phyloP scores from a whole-genome alignment of 2,329 filamentous ascomycete genomes.

The Clarireedia monteithiana region DNA sequence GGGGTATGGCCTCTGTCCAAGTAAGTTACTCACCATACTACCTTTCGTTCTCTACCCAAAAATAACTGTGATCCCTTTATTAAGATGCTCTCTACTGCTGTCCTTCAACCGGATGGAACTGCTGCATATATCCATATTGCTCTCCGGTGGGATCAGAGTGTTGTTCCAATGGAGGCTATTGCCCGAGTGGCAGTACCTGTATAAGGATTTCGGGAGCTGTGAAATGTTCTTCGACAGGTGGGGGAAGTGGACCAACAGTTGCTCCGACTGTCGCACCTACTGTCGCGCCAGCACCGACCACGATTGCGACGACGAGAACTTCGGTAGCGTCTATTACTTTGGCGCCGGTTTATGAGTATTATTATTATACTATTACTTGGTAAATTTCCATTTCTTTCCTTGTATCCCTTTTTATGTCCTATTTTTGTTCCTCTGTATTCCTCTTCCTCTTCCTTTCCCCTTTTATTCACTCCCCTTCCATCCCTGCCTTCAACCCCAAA shows the following conservation, averaged over 20 bases:
- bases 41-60: no score
- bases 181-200: background rate
- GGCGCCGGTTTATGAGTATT: background rate
- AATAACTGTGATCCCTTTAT: background rate
- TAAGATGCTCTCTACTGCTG: background rate
- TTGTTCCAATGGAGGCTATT: slow-evolving; percentile 1
- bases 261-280: background rate
- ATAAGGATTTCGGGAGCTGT: background rate
- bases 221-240: background rate
- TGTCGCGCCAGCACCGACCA: background rate
- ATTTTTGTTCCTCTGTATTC: background rate
- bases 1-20: background rate
- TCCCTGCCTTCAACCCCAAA: no score
- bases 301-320: no score
- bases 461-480: no score
- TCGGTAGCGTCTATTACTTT: background rate
- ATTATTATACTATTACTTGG: background rate
- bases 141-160: background rate
- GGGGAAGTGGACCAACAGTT: background rate
- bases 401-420: no score
- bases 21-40: background rate
- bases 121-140: background rate
- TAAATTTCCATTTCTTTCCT: background rate
- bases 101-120: background rate
- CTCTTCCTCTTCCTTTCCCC: background rate